A percentile compares a stretch with the other conserved stretches of the same genome.
Conservation (phyloP, 2,329 filamentous ascomycete species). For the Penicillium brevicompactum region DNA sequence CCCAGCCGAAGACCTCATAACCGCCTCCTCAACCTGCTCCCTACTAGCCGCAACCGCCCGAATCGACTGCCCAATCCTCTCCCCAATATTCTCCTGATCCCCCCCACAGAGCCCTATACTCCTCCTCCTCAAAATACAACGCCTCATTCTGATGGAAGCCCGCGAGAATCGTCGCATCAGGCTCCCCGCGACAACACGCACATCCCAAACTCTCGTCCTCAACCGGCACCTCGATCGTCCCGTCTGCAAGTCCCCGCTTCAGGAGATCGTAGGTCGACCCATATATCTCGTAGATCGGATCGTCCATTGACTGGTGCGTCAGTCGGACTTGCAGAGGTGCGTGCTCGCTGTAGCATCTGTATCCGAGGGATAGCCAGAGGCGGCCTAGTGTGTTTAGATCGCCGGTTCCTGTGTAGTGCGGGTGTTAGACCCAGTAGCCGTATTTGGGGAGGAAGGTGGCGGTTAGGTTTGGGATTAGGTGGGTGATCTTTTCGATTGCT, state of each 20-base stretch:
- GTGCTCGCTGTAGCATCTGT: constrained; percentile 16
- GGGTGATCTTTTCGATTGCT: constrained; percentile 12
- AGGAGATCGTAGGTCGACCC: background rate
- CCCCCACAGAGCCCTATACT: constrained; percentile 21
- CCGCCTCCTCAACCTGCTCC: constrained; percentile 16
- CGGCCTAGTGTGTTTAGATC: constrained; percentile 19
- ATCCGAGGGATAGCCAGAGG: constrained; percentile 12
- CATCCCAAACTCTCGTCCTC: constrained; percentile 3
- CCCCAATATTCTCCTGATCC: constrained; percentile 3
- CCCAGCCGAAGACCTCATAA: background rate
- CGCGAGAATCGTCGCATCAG: constrained; percentile 16
- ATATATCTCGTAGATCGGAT: constrained; percentile 17
- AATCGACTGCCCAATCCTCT: background rate
- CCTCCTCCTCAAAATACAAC: constrained; percentile 17
- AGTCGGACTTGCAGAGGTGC: constrained; percentile 21
- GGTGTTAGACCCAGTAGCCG: constrained; percentile 14
- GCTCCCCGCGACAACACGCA: constrained; percentile 22
- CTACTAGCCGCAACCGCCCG: background rate
- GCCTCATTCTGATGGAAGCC: constrained; percentile 14
- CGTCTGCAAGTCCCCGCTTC: background rate
- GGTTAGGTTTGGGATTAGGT: constrained; percentile 16
- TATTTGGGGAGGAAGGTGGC: constrained; percentile 11
- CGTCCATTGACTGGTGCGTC: constrained; percentile 14
- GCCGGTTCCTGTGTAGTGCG: constrained; percentile 14
- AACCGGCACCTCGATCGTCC: constrained; percentile 6